A percentile compares a stretch with the other conserved stretches of the same genome.
phyloP scores from a whole-genome alignment of 495 filamentous ascomycete genomes.

The Aspergillus bridgeri region DNA sequence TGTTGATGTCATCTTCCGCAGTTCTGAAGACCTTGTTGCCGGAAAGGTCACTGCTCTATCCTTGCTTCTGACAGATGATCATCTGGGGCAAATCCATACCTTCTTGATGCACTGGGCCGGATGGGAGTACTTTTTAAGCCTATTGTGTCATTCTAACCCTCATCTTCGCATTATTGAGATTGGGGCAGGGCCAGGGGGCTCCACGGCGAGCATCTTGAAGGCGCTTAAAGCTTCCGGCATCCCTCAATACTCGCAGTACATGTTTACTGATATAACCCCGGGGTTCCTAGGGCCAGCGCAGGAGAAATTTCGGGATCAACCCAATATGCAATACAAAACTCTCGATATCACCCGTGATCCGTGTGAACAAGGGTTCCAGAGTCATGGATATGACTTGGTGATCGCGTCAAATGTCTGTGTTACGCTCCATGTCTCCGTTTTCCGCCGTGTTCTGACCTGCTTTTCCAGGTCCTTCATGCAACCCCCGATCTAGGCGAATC shows the following conservation, averaged over 20 bases:
- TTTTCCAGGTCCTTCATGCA: conserved; percentile 39
- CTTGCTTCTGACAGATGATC: no score
- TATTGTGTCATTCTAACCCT: conserved; percentile 37
- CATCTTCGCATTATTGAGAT: conserved; percentile 44
- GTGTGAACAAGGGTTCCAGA: conserved; percentile 44
- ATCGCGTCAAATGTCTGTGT: conserved; percentile 36
- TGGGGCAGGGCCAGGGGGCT: conserved; percentile 43
- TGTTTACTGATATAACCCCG: conserved; percentile 35
- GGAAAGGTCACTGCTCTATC: no score
- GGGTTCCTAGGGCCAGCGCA: conserved; percentile 47
- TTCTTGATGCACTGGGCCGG: no score
- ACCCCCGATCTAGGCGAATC: conserved; percentile 33
- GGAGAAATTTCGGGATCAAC: conserved; percentile 36
- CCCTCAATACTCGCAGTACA: conserved; percentile 17
- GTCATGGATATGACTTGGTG: conserved; percentile 47
- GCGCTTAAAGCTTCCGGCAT: conserved; percentile 6
- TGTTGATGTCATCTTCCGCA: no score
- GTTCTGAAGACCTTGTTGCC: no score
- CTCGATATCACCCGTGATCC: conserved; percentile 41
- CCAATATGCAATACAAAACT: conserved; percentile 38
- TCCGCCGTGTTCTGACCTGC: no score
- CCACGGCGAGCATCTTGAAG: conserved; percentile 31
- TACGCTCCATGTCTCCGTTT: neutral
- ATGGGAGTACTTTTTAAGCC: no score
- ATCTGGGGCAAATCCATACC: no score